These are phyloP conservation scores for Batkoa obscura DNA, from an alignment of 371 early-diverging fungal species.

Conservation along the genomic window DNA sequence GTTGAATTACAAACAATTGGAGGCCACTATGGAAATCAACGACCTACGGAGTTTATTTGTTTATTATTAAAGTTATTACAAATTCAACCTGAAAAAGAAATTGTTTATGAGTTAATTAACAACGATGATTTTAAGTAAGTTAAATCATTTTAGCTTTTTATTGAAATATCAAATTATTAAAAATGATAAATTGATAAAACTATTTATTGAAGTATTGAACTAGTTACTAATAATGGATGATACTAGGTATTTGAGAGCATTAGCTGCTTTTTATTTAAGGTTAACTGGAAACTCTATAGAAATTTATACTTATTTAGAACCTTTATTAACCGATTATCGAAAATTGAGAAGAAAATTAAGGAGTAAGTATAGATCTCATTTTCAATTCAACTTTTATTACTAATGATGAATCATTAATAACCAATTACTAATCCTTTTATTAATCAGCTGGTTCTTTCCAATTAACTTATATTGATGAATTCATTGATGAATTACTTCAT, in stretches of 20 bases:
- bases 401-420: no score
- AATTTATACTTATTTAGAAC: slow-evolving; percentile 71
- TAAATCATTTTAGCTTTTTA: no score
- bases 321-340: slow-evolving; percentile 62
- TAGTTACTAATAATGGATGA: no score
- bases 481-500: slow-evolving; percentile 64
- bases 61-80: slow-evolving; percentile 73
- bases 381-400: no score
- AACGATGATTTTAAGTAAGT: slow-evolving; percentile 67
- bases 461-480: slow-evolving; percentile 74
- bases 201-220: no score
- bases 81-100: slow-evolving; percentile 72
- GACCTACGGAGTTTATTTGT: slow-evolving; percentile 82
- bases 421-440: no score
- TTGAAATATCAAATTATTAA: no score
- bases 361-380: no score
- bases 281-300: slow-evolving; percentile 55
- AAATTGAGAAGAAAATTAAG: slow-evolving; percentile 48
- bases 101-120: slow-evolving; percentile 40
- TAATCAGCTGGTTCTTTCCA: slow-evolving; percentile 25
- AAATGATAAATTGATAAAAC: no score
- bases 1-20: slow-evolving; percentile 58
- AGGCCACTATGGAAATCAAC: slow-evolving; percentile 65
- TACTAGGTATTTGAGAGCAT: slow-evolving; percentile 77
- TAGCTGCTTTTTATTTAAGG: slow-evolving; percentile 77